These are phyloP conservation scores for Yamadazyma epiphylla DNA, from an alignment of 1,139 yeast species.

Conservation along the genomic window DNA sequence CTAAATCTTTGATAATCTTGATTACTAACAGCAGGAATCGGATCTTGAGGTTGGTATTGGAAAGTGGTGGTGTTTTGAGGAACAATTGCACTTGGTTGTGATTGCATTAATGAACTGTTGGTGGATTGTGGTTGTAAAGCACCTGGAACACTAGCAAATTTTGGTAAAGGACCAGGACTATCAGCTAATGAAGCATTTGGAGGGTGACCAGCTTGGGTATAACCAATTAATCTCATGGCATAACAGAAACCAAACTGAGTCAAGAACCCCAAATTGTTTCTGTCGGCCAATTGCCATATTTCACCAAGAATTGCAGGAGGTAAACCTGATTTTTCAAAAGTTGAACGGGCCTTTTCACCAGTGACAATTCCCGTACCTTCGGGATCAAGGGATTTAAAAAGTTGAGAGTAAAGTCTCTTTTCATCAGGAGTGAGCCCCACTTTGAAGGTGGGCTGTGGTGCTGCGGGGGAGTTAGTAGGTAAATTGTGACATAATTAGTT, in stretches of 20 bases:
- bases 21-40: conserved; percentile 59
- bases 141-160: conserved; percentile 32
- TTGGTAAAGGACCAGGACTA: conserved; percentile 55
- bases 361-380: conserved; percentile 80
- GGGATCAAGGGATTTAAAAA: conserved; percentile 76
- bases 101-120: conserved; percentile 43
- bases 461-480: neutral
- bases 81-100: conserved; percentile 38
- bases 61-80: conserved; percentile 34
- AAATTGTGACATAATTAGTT: too few species aligned
- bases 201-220: conserved; percentile 72
- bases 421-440: conserved; percentile 75
- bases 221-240: conserved; percentile 87
- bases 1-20: conserved; percentile 69
- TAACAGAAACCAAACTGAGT: conserved; percentile 78
- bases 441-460: conserved; percentile 25
- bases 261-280: conserved; percentile 78
- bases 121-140: conserved; percentile 35
- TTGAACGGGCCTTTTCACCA: conserved; percentile 83
- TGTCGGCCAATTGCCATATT: conserved; percentile 91
- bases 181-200: conserved; percentile 52
- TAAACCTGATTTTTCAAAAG: conserved; percentile 83
- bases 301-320: conserved; percentile 79
- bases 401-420: conserved; percentile 63
- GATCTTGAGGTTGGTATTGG: conserved; percentile 29